Base-by-base conservation (phyloP, 2,329 filamentous ascomycete genomes). In the Aspergillus ustus region DNA sequence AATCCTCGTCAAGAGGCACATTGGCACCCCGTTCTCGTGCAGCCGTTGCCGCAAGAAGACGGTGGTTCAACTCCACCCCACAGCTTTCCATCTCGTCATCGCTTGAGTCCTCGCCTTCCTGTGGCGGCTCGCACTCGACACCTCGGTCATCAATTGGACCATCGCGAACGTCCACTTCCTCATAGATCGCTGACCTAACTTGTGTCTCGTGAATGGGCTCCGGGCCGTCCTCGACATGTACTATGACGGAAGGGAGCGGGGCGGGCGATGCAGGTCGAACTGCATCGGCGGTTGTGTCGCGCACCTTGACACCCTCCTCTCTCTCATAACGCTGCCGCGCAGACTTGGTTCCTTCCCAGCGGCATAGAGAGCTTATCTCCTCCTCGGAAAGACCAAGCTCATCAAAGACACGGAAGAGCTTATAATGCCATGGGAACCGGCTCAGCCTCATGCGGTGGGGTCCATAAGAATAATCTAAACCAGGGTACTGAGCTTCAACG, bases 401-500 rank as follows among this genome's bases (percentile, higher is more conserved):
- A 72, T 89, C 85, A 67, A 89, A 89, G 29, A 82, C 85, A 22
- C 79, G 79, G 75, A 89, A 89, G 1, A 89, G 79, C 62, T 80
- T 80, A 65, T 80, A 79, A 74, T 89, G 87, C 79, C 86, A 85
- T 11, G 83, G 82, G 71, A 88, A 89, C 50, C 85, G 84, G 57
- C 84, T 79, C 13, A 89, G 80, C 45, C 87, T 82, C 78, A 87
- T 85, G 59, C 87, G 83, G 76, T 89, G 87, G 1, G 87, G 85
- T 7, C 78, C 76, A 68, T 85, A 81, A 51, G 84, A 84, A 73
- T 89, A 89, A 78, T 89, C 87, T 51, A 89, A 80, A 37, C 87
- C 87, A 0, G 87, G 87, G 69, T 89, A 89, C 62, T 87, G 85
- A 53, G 87, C 86, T 78, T 89, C 87, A 63, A 88, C 81, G 69